Evolutionary conservation across 257 asterid genomes (phyloP), one percentile per base, ranked within the genome.

Genomic region (Solanum ahanhuiri): DNA sequence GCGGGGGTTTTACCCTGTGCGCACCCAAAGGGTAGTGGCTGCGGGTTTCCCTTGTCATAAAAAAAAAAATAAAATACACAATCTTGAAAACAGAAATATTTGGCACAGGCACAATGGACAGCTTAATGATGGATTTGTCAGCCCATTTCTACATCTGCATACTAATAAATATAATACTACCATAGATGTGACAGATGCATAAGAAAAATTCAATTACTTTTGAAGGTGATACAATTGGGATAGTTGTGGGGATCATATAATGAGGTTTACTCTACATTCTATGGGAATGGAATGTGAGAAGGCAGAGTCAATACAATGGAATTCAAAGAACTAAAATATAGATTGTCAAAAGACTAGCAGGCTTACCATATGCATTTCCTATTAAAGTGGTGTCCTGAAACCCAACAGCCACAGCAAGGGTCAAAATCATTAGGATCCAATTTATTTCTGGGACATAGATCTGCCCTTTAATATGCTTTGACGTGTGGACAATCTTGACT

Each of bases 281-380:
- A 25, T 25, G n/a, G 60, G 64, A 77, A 77, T 25, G 83, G 35
- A 41, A 51, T 54, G 43, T 85, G 34, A 70, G 48, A 69, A 51
- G 72, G 57, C 63, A 28, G 41, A 15, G 41, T 18, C 35, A 25
- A 45, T 51, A 41, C 48, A 37, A 31, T 6, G 31, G 39, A 51
- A 87, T 43, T 18, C 28, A 64, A 81, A 14, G 51, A 82, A 82
- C 37, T 43, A 33, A 57, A 18, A 30, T 12, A 70, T 72, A 70
- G 48, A 82, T 48, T 25, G 63, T 85, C 31, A 15, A 23, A 57
- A 83, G 86, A 77, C 75, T 58, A 20, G 48, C 37, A 25, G 81
- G 88, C 92, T 87, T 87, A 91, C 96, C 96, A 87, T 93, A 93
- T n/a, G 96, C 96, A 87, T 93, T 92, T 45, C 96, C 96, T 45